phyloP scores from a whole-genome alignment of 371 early-diverging fungal genomes.

The Lichtheimia ornata region DNA sequence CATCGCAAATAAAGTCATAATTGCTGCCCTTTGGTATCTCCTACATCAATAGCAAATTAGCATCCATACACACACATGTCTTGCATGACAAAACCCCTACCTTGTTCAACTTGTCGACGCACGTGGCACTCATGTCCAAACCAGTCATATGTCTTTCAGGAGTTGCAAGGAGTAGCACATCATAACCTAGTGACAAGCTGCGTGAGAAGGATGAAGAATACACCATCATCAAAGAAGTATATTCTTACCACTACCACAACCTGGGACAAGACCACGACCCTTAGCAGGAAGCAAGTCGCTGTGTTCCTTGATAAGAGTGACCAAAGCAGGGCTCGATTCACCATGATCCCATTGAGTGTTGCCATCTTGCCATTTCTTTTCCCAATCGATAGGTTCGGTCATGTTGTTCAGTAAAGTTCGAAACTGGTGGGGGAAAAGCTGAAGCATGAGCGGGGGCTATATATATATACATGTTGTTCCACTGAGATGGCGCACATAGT shows the following conservation, averaged over 20 bases:
- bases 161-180: conserved; percentile 71
- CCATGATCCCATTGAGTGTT: conserved; percentile 69
- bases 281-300: conserved; percentile 52
- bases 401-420: too few species aligned
- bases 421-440: too few species aligned
- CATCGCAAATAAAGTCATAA: conserved; percentile 58
- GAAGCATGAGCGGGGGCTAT: too few species aligned
- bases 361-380: conserved; percentile 52
- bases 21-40: conserved; percentile 11
- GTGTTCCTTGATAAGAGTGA: conserved; percentile 57
- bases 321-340: conserved; percentile 64
- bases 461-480: too few species aligned
- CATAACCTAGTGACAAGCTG: conserved; percentile 55
- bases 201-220: neutral
- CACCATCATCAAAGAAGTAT: neutral
- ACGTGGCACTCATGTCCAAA: conserved; percentile 71
- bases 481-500: too few species aligned
- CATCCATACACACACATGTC: too few species aligned
- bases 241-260: conserved; percentile 70
- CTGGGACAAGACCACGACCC: conserved; percentile 79
- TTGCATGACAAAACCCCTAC: conserved; percentile 18
- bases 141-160: conserved; percentile 63
- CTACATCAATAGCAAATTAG: too few species aligned
- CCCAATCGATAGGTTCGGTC: conserved; percentile 43
- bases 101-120: conserved; percentile 54